A percentile compares a stretch with the other conserved stretches of the same genome.
Conservation (phyloP, 2,329 filamentous ascomycete species). For the Exophiala lecanii-corni region DNA sequence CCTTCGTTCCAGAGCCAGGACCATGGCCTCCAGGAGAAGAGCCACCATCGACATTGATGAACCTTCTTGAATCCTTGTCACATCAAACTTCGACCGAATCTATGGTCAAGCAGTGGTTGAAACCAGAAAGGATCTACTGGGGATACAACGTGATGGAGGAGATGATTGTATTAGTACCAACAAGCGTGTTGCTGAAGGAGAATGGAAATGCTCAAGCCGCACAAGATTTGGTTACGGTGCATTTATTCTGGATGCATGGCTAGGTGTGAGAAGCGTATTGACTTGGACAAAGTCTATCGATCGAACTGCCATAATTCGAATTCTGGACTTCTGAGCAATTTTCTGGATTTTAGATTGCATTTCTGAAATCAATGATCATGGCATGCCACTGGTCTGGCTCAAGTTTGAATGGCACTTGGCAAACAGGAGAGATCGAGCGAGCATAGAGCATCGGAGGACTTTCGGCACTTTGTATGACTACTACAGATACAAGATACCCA, state of each 20-base stretch:
- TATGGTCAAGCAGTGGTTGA: conserved; percentile 19
- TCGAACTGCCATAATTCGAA: no score
- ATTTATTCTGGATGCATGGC: neutral
- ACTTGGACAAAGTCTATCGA: no score
- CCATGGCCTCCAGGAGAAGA: conserved; percentile 23
- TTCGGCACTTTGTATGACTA: no score
- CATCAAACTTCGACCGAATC: conserved; percentile 13
- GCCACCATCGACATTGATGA: conserved; percentile 21
- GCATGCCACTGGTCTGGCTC: no score
- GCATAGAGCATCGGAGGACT: no score
- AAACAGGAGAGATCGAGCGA: no score
- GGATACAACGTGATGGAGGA: conserved; percentile 39
- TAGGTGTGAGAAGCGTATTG: no score
- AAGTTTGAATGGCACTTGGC: no score
- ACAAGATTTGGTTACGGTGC: neutral
- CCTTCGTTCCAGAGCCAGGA: conserved; percentile 23
- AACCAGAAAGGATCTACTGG: conserved; percentile 34
- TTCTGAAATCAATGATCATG: no score
- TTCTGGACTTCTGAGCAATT: no score
- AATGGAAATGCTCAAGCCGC: neutral
- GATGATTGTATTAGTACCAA: conserved; percentile 28
- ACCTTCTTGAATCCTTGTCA: conserved; percentile 17
- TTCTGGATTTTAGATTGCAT: no score
- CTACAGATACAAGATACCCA: no score
- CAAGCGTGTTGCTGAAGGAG: conserved; percentile 3